phyloP scores from a whole-genome alignment of 305 asterid species.

The Ilex paraguariensis region DNA sequence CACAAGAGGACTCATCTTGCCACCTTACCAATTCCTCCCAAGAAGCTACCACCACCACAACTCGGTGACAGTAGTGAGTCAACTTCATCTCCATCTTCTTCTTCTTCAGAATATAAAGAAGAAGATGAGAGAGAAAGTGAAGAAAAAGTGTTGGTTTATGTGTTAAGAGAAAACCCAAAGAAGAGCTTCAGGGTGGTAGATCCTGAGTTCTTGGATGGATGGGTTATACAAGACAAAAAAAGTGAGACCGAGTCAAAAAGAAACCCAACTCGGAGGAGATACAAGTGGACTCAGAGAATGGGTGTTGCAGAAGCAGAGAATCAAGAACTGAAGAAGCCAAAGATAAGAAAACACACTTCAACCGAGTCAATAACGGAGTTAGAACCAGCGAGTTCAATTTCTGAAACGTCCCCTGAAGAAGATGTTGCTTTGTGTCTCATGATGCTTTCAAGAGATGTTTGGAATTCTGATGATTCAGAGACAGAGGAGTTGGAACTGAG shows the following conservation, averaged over 20 bases:
- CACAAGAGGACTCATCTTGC: slow-evolving; percentile 41
- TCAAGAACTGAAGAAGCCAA: background rate
- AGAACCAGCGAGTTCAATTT: slow-evolving; percentile 21
- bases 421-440: slow-evolving; percentile 33
- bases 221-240: slow-evolving; percentile 2
- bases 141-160: slow-evolving; percentile 13
- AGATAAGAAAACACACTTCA: slow-evolving; percentile 8
- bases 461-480: slow-evolving; percentile 16
- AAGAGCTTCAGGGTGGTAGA: slow-evolving; percentile 28
- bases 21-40: slow-evolving; percentile 20
- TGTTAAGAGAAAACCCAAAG: slow-evolving; percentile 27
- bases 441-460: slow-evolving; percentile 36
- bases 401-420: slow-evolving; percentile 22
- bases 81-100: slow-evolving; percentile 19
- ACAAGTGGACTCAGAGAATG: slow-evolving; percentile 23
- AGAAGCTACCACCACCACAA: background rate
- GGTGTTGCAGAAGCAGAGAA: background rate
- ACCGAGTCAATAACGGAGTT: slow-evolving; percentile 12
- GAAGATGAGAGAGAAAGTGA: slow-evolving; percentile 9
- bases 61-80: slow-evolving; percentile 16
- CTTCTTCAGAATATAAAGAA: background rate
- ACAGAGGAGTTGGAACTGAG: slow-evolving; percentile 11
- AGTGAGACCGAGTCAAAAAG: slow-evolving; percentile 33
- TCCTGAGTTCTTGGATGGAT: slow-evolving; percentile 22
- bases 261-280: slow-evolving; percentile 31